Percentiles rank a stretch among this genome's conserved stretches.
These are phyloP conservation scores for Aspergillus fructus DNA, from an alignment of 2,329 filamentous ascomycete species.

Conservation along the genomic window DNA sequence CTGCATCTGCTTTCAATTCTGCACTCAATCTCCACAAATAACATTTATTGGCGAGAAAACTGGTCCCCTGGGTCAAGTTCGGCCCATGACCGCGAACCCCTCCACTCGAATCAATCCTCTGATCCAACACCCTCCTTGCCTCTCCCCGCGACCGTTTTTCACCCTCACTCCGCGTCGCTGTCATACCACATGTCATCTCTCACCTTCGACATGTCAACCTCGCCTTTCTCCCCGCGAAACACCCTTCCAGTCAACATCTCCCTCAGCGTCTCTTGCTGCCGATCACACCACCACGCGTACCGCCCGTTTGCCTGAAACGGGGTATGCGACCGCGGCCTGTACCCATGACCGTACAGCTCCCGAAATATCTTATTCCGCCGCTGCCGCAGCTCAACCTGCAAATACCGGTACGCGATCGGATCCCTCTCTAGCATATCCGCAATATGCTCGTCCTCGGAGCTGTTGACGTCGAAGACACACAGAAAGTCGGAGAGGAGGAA, in stretches of 20 bases:
- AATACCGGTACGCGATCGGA: background rate
- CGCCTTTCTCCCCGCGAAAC: background rate
- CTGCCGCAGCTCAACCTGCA: background rate
- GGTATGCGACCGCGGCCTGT: background rate
- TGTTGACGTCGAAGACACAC: background rate
- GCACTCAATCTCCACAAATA: background rate
- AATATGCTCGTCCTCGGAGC: background rate
- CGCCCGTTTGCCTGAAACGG: constrained; percentile 1
- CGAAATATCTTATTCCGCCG: constrained; percentile 4
- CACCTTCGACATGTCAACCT: background rate
- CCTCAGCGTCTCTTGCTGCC: constrained; percentile 1
- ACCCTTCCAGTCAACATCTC: constrained; percentile 4
- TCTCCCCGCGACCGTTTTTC: background rate
- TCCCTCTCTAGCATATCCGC: background rate
- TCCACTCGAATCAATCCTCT: no score
- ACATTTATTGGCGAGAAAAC: no score
- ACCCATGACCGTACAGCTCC: background rate
- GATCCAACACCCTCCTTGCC: background rate
- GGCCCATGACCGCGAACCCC: no score
- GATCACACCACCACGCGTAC: constrained; percentile 9
- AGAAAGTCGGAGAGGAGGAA: constrained; percentile 7
- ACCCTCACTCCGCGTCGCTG: background rate
- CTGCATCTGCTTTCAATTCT: background rate
- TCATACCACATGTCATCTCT: constrained; percentile 6
- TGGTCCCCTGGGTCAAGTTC: no score